Evolutionary conservation across 306 rosid species (phyloP).

Genomic region (Inga leiocalycina): DNA sequence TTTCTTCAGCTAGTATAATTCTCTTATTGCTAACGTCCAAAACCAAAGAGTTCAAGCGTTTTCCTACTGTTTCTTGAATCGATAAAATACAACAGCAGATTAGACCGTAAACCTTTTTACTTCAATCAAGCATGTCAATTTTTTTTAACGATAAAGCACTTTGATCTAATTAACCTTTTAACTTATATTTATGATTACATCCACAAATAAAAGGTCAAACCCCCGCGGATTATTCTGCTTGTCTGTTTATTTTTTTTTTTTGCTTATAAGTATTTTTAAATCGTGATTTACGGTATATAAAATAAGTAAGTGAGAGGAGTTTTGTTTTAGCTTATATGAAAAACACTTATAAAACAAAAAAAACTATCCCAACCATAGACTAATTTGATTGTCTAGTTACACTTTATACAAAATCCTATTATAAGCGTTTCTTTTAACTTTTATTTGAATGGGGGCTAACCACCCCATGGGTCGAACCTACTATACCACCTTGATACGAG

Average conservation of each 20-base stretch:
- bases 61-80: not conserved
- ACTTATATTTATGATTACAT: not conserved
- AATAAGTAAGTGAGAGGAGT: too few species aligned
- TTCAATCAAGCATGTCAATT: not conserved
- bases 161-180: not conserved
- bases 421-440: too few species aligned
- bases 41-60: not conserved
- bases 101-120: not conserved
- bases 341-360: too few species aligned
- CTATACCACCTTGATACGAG: not conserved
- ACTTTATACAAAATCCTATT: not conserved
- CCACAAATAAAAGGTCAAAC: not conserved
- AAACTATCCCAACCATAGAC: too few species aligned
- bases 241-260: too few species aligned
- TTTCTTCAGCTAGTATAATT: not conserved
- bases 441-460: not conserved
- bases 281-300: too few species aligned
- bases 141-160: not conserved
- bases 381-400: not conserved
- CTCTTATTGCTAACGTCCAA: not conserved
- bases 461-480: not conserved
- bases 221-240: too few species aligned
- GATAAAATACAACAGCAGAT: not conserved
- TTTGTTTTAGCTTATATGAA: too few species aligned
- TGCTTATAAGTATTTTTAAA: too few species aligned